These are phyloP conservation scores for Gyrodon lividus DNA, from an alignment of 768 basidiomycete genomes.

Conservation along the genomic window DNA sequence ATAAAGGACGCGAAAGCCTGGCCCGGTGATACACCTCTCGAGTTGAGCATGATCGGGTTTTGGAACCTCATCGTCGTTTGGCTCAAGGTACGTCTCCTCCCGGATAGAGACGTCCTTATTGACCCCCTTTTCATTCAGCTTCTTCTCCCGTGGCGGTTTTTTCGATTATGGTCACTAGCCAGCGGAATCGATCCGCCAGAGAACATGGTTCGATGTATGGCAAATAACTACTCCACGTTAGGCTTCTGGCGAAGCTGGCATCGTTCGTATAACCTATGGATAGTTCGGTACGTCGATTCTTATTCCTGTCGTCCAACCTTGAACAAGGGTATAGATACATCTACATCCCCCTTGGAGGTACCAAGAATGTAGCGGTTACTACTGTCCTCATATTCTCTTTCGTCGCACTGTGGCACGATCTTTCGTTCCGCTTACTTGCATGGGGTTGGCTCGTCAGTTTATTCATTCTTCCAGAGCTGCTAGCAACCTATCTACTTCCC, in stretches of 20 bases:
- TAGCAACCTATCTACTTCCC: constrained; percentile 60
- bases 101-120: background rate
- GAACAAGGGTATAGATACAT: constrained; percentile 66
- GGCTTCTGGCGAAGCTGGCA: constrained; percentile 99
- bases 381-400: constrained; percentile 88
- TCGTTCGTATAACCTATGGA: constrained; percentile 93
- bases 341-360: constrained; percentile 89
- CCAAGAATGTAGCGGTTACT: constrained; percentile 53
- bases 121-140: constrained; percentile 48
- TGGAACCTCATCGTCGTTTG: constrained; percentile 97
- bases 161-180: constrained; percentile 87
- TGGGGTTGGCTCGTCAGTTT: constrained; percentile 97
- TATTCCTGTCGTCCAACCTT: background rate
- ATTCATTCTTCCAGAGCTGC: constrained; percentile 86
- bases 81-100: constrained; percentile 70
- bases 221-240: constrained; percentile 89
- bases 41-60: constrained; percentile 91
- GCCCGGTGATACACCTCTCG: constrained; percentile 70
- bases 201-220: constrained; percentile 99
- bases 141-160: constrained; percentile 94
- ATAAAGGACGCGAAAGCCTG: constrained; percentile 90
- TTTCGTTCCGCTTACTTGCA: constrained; percentile 80
- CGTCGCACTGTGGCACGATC: constrained; percentile 96
- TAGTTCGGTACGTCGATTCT: constrained; percentile 64
- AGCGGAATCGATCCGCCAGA: constrained; percentile 94